Base-by-base conservation (phyloP, 345 rosid species). In the Moricandia arvensis region DNA sequence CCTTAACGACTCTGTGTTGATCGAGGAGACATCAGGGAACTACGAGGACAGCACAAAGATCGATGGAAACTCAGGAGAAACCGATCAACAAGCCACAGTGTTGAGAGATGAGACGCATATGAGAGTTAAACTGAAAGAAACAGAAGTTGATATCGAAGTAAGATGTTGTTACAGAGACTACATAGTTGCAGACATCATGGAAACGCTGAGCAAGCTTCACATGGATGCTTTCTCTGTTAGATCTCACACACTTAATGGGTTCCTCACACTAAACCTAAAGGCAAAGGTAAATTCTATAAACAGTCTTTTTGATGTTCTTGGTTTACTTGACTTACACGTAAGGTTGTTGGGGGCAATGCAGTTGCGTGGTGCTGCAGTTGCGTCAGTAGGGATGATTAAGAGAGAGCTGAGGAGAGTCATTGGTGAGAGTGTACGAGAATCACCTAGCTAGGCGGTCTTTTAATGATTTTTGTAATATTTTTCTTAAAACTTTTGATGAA, bases 161-260 rank as follows among this genome's bases (percentile, higher is more conserved):
- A 85, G 72, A 79, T 91, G 96, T 80, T 82, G 73, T 47, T 85
- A 81, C 66, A 86, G 93, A 77, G 93, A 91, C 68, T 86, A 82
- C 43, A 77, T 91, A 43, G 68, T 91, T 81, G 86, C 85, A 13
- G 95, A 94, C 67, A 79, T 91, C 79, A 87, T 94, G 91, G 96
- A 91, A 82, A 87, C 89, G 59, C 79, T 86, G 12, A 87, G 83
- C 84, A 86, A 85, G 63, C 84, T 90, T 77, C 88, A 88, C 80
- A 76, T 88, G 84, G 97, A 91, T 66, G 87, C 86, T 53, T 76
- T 82, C 83, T 83, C 87, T 11, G 83, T 91, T 26, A 89, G 83
- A 78, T 87, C 97, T 10, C 84, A 88, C 7, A 86, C 88, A 12
- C 82, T 80, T 11, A 83, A 87, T 69, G 94, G 93, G 27, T 21